Evolutionary conservation across 2,329 filamentous ascomycete species (phyloP).

Genomic region (Cadophora gregata): DNA sequence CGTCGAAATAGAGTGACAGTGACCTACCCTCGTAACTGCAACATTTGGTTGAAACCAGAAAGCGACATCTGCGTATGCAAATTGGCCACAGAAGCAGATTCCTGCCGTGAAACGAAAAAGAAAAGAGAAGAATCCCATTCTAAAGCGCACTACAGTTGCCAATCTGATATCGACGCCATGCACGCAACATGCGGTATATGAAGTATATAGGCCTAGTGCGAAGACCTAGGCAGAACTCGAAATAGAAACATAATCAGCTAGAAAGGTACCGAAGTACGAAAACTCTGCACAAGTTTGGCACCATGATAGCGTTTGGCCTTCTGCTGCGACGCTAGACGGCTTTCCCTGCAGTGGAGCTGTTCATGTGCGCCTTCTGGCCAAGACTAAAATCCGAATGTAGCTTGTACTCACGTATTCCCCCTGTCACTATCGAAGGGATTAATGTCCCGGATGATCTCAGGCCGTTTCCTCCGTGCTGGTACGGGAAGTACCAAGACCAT

Average conservation of each 20-base stretch:
- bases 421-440: slow-evolving; percentile 7
- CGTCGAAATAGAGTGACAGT: too few relatives aligned
- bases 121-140: slow-evolving; percentile 3
- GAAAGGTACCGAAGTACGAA: neutral
- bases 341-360: slow-evolving; percentile 5
- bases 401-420: slow-evolving; percentile 10
- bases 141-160: slow-evolving; percentile 4
- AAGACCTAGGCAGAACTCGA: slow-evolving; percentile 2
- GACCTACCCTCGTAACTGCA: slow-evolving; percentile 30
- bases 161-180: slow-evolving; percentile 1
- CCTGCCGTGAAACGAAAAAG: slow-evolving; percentile 6
- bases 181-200: slow-evolving; percentile 6
- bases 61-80: slow-evolving; percentile 18
- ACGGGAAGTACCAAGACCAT: slow-evolving; percentile 8
- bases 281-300: neutral
- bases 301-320: neutral
- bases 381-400: slow-evolving; percentile 16
- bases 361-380: slow-evolving; percentile 12
- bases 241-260: slow-evolving; percentile 4
- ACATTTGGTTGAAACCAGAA: slow-evolving; percentile 31
- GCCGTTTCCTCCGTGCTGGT: slow-evolving; percentile 25
- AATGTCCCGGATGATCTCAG: slow-evolving; percentile 21
- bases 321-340: neutral
- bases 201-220: neutral
- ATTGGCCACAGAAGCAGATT: slow-evolving; percentile 9